Evolutionary conservation across 2,329 filamentous ascomycete genomes (phyloP).

Genomic region (Biscogniauxia marginata): DNA sequence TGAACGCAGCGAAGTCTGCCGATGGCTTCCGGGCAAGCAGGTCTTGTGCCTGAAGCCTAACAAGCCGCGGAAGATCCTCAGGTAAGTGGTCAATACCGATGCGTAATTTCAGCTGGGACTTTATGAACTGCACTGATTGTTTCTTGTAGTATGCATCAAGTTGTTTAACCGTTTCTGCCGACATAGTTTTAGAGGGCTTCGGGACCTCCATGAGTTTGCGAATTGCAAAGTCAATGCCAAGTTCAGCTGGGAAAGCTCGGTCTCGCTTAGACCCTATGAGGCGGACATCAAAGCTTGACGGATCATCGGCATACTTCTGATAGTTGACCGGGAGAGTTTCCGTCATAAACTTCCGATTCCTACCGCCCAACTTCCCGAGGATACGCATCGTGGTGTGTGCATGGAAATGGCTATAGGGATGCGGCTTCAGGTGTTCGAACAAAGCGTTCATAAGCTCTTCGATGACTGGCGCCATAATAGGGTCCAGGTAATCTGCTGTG

Average conservation of each 20-base stretch:
- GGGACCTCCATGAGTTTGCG: constrained; percentile 81
- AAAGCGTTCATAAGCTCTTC: constrained; percentile 97
- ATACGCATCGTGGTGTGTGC: constrained; percentile 98
- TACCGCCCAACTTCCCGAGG: constrained; percentile 89
- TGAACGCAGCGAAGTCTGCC: constrained; percentile 67
- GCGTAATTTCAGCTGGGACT: constrained; percentile 83
- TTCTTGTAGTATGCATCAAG: constrained; percentile 85
- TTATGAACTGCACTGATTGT: constrained; percentile 85
- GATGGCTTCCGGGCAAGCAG: constrained; percentile 71
- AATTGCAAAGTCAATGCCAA: constrained; percentile 86
- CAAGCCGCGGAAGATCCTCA: constrained; percentile 80
- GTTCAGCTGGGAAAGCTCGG: constrained; percentile 78
- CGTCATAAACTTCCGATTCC: constrained; percentile 93
- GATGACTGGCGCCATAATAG: constrained; percentile 98
- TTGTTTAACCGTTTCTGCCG: constrained; percentile 51
- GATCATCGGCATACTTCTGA: constrained; percentile 82
- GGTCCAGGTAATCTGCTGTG: constrained; percentile 95
- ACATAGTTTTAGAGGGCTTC: constrained; percentile 51
- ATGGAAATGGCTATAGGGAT: constrained; percentile 95
- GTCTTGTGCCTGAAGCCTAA: constrained; percentile 89
- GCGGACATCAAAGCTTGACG: constrained; percentile 81
- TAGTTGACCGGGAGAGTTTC: constrained; percentile 82
- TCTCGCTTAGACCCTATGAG: constrained; percentile 89
- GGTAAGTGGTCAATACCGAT: constrained; percentile 85
- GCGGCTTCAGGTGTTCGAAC: constrained; percentile 91